Evolutionary conservation across 352 stramenopile genomes (phyloP).

Genomic region (Blastocystis hominis): DNA sequence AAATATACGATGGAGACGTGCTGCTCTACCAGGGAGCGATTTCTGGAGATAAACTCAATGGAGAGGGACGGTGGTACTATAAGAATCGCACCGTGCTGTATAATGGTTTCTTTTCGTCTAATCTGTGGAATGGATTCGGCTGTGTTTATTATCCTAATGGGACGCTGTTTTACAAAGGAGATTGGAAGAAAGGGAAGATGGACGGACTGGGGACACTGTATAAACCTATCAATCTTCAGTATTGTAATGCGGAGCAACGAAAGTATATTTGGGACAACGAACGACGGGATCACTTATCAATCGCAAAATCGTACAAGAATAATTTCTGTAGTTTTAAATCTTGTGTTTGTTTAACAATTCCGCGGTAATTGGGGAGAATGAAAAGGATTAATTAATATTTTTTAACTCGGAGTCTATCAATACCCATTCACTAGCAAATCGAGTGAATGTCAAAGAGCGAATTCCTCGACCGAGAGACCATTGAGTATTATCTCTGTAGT

Average conservation of each 20-base stretch:
- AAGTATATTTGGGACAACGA: not conserved
- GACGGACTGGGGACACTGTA: not conserved
- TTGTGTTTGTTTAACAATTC: not conserved
- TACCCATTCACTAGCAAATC: not conserved
- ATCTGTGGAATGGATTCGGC: not conserved
- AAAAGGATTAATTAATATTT: too few relatives aligned
- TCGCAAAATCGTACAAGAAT: not conserved
- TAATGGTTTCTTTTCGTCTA: not conserved
- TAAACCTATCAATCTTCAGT: constrained; percentile 13
- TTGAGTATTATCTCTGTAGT: constrained; percentile 41
- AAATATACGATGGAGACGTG: not conserved
- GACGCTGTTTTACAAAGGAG: not conserved
- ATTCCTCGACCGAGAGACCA: constrained; percentile 21
- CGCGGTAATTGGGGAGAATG: not conserved
- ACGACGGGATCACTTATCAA: not conserved
- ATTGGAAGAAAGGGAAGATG: constrained; percentile 23
- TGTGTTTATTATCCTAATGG: not conserved
- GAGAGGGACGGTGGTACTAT: constrained; percentile 7
- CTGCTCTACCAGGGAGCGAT: constrained; percentile 11
- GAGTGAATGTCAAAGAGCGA: not conserved
- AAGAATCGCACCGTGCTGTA: not conserved
- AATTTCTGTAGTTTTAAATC: not conserved
- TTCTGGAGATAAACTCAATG: not conserved
- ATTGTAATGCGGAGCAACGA: not conserved
- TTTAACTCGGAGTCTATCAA: not conserved